Conservation (phyloP, 2,329 filamentous ascomycete genomes). For the Beauveria caledonica region DNA sequence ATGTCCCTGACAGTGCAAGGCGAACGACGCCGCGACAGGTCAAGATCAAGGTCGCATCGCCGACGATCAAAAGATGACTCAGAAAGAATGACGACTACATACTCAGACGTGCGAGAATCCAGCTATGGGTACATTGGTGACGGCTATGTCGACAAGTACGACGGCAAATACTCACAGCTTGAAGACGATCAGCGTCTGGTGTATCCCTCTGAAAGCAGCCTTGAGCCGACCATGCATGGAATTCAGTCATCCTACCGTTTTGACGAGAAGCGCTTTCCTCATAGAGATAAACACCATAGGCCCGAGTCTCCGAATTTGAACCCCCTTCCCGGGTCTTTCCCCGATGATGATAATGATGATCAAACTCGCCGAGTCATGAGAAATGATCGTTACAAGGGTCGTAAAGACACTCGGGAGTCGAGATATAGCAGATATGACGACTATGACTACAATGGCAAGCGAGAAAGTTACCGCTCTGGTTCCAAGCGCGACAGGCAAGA, state of each 20-base stretch:
- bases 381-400: conserved; percentile 11
- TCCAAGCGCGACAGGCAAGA: conserved; percentile 15
- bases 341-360: conserved; percentile 22
- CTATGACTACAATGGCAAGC: conserved; percentile 23
- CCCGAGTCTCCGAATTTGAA: conserved; percentile 26
- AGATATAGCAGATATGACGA: conserved; percentile 16
- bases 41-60: conserved; percentile 37
- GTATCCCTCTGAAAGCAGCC: conserved; percentile 31
- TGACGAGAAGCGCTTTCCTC: conserved; percentile 26
- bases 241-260: conserved; percentile 31
- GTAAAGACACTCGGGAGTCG: conserved; percentile 13
- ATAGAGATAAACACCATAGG: conserved; percentile 28
- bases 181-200: conserved; percentile 26
- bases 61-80: conserved; percentile 24
- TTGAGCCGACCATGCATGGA: conserved; percentile 30
- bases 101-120: conserved; percentile 34
- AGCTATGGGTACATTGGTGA: conserved; percentile 35
- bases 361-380: conserved; percentile 13
- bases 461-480: conserved; percentile 19
- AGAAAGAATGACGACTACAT: conserved; percentile 23
- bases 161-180: conserved; percentile 25
- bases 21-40: conserved; percentile 35
- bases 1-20: conserved; percentile 48
- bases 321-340: conserved; percentile 26
- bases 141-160: conserved; percentile 20